Conservation (phyloP, 805 yeast species). For the Candida michaelii region DNA sequence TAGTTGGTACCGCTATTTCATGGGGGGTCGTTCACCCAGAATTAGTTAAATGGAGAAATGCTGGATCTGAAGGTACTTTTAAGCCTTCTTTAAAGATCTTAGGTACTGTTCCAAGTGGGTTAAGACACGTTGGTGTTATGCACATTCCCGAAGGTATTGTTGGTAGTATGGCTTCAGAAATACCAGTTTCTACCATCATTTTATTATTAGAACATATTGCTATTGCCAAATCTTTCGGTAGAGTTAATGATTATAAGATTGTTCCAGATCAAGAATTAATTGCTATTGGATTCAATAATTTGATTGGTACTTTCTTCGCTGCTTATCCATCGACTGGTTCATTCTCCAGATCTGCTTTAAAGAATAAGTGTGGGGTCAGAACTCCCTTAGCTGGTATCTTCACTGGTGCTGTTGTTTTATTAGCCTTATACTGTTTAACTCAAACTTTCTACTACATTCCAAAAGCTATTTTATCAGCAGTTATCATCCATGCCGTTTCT, state of each 20-base stretch:
- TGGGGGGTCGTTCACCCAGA: conserved; percentile 68
- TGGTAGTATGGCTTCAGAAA: conserved; percentile 63
- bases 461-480: conserved; percentile 81
- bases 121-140: conserved; percentile 74
- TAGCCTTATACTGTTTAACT: conserved; percentile 84
- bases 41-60: conserved; percentile 21
- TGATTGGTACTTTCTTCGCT: conserved; percentile 86
- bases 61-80: conserved; percentile 32
- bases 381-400: conserved; percentile 91
- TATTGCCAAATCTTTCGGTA: conserved; percentile 89
- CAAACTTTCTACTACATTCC: conserved; percentile 86
- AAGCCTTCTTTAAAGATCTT: conserved; percentile 56
- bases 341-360: conserved; percentile 89
- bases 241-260: conserved; percentile 87
- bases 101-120: conserved; percentile 82
- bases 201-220: conserved; percentile 90
- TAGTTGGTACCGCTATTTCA: conserved; percentile 79
- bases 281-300: conserved; percentile 89
- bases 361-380: conserved; percentile 92
- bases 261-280: conserved; percentile 91
- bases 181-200: conserved; percentile 84
- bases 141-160: conserved; percentile 59
- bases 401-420: conserved; percentile 84
- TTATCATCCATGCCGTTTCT: conserved; percentile 90
- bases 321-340: conserved; percentile 98